phyloP scores from a whole-genome alignment of 139 green algal species.

The Mychonastes homosphaera region DNA sequence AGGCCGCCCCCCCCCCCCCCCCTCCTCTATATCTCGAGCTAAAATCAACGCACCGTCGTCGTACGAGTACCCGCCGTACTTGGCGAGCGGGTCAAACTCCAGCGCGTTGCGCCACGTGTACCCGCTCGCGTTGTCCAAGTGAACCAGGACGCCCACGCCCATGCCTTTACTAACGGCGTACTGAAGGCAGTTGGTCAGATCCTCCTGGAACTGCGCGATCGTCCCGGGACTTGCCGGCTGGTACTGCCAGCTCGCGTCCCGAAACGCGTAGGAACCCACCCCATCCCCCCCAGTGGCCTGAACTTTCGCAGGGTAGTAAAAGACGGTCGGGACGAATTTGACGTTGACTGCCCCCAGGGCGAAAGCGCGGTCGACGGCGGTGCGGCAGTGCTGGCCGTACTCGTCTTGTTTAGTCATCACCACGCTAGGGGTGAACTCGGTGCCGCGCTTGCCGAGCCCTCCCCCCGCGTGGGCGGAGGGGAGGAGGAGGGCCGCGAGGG shows the following conservation, averaged over 20 bases:
- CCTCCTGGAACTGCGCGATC: no score
- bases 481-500: no score
- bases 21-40: no score
- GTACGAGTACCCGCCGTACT: slow-evolving; percentile 18
- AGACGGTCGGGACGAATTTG: slow-evolving; percentile 25
- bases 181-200: slow-evolving; percentile 18
- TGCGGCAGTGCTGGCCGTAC: slow-evolving; percentile 7
- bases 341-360: slow-evolving; percentile 6
- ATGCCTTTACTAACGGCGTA: slow-evolving; percentile 10
- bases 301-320: no score
- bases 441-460: no score
- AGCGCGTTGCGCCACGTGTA: slow-evolving; percentile 22
- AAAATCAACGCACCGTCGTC: no score
- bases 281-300: no score
- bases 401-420: slow-evolving; percentile 16
- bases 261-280: no score
- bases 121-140: slow-evolving; percentile 14
- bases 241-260: no score
- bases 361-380: slow-evolving; percentile 12
- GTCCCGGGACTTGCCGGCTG: no score
- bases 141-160: slow-evolving; percentile 16
- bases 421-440: slow-evolving; percentile 12
- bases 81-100: slow-evolving; percentile 14
- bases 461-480: no score
- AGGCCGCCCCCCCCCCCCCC: no score